Conservation (phyloP, 768 basidiomycete genomes). For the Lyophyllum shimeji region DNA sequence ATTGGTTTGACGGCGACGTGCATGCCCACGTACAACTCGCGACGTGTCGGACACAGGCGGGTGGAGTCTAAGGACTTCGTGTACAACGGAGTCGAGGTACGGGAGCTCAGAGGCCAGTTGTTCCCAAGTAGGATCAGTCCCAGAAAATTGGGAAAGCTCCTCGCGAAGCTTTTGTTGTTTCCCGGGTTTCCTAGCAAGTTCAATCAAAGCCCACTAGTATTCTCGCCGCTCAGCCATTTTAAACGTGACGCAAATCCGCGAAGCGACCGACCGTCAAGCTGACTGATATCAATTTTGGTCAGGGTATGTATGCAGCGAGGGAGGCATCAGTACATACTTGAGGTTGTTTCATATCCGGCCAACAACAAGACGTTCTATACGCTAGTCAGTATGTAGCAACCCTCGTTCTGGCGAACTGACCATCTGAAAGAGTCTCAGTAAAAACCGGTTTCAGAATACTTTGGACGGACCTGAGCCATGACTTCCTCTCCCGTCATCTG, state of each 20-base stretch:
- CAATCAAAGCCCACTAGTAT: constrained; percentile 57
- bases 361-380: constrained; percentile 34
- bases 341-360: constrained; percentile 55
- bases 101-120: constrained; percentile 50
- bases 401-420: neutral
- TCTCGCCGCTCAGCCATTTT: neutral
- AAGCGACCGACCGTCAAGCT: constrained; percentile 31
- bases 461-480: constrained; percentile 30
- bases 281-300: constrained; percentile 20
- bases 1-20: neutral
- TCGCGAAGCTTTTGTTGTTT: constrained; percentile 48
- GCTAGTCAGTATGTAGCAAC: neutral
- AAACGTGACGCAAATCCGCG: neutral
- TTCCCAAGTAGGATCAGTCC: constrained; percentile 52
- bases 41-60: constrained; percentile 35
- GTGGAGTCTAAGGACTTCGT: constrained; percentile 45
- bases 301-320: neutral
- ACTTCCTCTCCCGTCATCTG: constrained; percentile 41
- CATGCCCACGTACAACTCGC: constrained; percentile 34
- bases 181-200: constrained; percentile 44
- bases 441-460: neutral
- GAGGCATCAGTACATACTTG: constrained; percentile 26
- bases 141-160: constrained; percentile 43
- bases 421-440: constrained; percentile 13
- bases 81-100: constrained; percentile 53